Base-by-base conservation (phyloP, 2,329 filamentous ascomycete species). In the Zasmidium citrigriseum region DNA sequence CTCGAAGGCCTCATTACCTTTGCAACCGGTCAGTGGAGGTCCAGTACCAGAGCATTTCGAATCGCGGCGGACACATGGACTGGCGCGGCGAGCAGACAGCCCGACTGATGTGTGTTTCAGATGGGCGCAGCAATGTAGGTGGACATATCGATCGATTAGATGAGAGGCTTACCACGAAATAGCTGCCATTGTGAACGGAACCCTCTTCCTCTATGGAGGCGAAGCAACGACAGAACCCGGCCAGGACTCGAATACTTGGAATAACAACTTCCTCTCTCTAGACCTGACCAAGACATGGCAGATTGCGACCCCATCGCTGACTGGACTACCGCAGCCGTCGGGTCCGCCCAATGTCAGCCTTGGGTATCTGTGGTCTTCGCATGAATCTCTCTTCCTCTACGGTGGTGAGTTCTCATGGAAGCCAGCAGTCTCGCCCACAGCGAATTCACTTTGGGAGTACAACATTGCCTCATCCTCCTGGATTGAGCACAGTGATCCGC, bases 351-450 rank as follows among this genome's bases (percentile, higher is more conserved):
- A 86, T 3, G 83, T 93, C 12, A 83, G 89, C 0, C 82, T 89
- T 46, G 89, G 89, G n/a, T 88, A 87, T 63, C 80, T 93, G 1
- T 93, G 89, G 89, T 85, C 87, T 67, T 89, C 89, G 47, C 85
- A 86, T 68, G 79, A 86, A 54, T 85, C 84, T 12, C 77, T 93
- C 0, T 92, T 83, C 68, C 80, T 92, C 3, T 93, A 92, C 64
- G 89, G 89, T 18, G 89, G 89, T 18, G 80, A 90, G 64, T 91
- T 88, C 67, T 87, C 87, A 0, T 87, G 90, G 64, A 81, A 78
- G 14, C 86, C 88, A 0, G 74, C 77, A 5, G 77, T 74, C 4
- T 74, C 82, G 0, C 89, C 89, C 0, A 77, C 78, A 1, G 77
- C 84, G 0, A 83, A 87, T 53, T 85, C 87, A 0, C 78, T 88